Percentiles rank a stretch among this genome's conserved stretches.
Conservation (phyloP, 331 rosid species). For the Acacia pycnantha region DNA sequence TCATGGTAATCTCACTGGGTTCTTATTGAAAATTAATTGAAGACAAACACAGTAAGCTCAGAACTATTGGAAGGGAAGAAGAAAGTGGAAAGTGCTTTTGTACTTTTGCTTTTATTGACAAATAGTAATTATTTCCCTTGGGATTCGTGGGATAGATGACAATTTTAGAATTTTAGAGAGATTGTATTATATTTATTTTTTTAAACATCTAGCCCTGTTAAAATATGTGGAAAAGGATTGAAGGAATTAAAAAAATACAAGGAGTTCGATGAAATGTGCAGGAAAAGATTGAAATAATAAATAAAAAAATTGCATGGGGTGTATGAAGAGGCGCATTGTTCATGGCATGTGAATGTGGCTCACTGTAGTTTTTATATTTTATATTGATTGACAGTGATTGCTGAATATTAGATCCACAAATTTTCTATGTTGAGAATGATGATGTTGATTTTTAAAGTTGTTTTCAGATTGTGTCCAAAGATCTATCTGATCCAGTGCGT, state of each 20-base stretch:
- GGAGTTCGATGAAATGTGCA: background rate
- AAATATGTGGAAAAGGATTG: background rate
- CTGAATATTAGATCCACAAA: background rate
- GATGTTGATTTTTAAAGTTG: constrained; percentile 31
- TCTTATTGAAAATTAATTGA: background rate
- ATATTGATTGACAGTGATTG: background rate
- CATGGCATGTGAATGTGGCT: background rate
- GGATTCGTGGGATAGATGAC: background rate
- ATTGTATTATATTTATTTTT: background rate
- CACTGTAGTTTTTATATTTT: background rate
- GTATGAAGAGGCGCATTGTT: background rate
- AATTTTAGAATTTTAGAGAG: background rate
- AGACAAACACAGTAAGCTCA: background rate
- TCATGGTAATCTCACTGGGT: background rate
- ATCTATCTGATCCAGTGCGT: constrained; percentile 78
- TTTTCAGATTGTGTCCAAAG: constrained; percentile 91
- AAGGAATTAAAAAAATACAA: background rate
- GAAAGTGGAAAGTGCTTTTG: background rate
- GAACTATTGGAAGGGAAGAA: constrained; percentile 3
- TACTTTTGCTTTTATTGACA: constrained; percentile 7
- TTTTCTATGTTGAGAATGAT: constrained; percentile 9
- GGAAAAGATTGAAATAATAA: background rate
- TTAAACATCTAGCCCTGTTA: background rate
- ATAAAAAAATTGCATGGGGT: background rate
- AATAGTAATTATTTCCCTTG: background rate